Evolutionary conservation across 306 rosid genomes (phyloP).

Genomic region (Geum urbanum): DNA sequence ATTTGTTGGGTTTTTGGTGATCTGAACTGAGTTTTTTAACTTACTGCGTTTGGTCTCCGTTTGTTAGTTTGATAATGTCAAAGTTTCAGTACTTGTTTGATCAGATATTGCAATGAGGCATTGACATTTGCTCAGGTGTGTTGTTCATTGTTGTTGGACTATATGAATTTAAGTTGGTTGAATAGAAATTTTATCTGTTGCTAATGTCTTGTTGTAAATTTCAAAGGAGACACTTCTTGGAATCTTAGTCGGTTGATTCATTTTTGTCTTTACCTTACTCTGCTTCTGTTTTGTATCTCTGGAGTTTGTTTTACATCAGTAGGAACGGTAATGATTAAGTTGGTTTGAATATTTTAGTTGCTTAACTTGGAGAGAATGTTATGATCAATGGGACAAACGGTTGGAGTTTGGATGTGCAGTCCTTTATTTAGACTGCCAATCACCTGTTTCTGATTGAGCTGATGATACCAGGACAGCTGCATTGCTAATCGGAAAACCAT

Average conservation of each 20-base stretch:
- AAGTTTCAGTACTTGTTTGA: constrained; percentile 3
- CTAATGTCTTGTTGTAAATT: background rate
- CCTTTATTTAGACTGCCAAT: constrained; percentile 8
- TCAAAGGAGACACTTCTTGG: constrained; percentile 3
- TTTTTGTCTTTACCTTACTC: background rate
- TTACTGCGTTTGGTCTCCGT: background rate
- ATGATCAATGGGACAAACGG: background rate
- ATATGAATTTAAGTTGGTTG: background rate
- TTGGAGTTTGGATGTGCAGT: background rate
- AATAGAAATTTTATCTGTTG: background rate
- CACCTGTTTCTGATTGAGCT: constrained; percentile 16
- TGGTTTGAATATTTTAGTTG: background rate
- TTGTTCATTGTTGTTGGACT: constrained; percentile 1
- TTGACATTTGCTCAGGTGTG: background rate
- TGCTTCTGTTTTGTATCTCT: background rate
- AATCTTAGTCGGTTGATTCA: constrained; percentile 10
- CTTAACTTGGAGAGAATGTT: background rate
- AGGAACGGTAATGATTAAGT: background rate
- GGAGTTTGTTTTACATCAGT: constrained; percentile 9
- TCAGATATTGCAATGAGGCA: background rate
- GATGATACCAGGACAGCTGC: constrained; percentile 29
- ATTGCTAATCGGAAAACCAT: constrained; percentile 16
- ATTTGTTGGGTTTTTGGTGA: constrained; percentile 5
- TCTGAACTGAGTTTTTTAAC: background rate
- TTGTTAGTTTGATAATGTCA: background rate